Evolutionary conservation across 768 basidiomycete genomes (phyloP), one percentile per base, ranked within the genome.

Genomic region (Rossbeevera mucosa): DNA sequence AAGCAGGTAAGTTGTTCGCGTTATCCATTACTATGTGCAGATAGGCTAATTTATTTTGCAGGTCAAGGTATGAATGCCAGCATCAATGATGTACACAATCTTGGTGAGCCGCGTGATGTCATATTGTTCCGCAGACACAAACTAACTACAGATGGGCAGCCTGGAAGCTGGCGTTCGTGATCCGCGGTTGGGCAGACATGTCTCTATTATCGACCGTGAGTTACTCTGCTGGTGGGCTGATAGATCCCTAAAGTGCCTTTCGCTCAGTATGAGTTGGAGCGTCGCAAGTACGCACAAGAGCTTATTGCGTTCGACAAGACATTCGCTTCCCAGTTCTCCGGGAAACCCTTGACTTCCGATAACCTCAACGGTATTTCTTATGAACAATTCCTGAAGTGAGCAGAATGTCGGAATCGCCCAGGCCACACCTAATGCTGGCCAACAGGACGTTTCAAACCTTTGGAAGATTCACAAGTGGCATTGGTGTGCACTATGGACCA

Each of bases 1-100:
- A 75, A 63, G 76, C 75, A 48, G 72, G 73, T 69, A 42, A 51
- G 60, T 59, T 26, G 16, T 47, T 18, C 14, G 16, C 28, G n/a
- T 7, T 1, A n/a, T 41, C 14, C 20, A n/a, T 28, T 20, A 7
- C 25, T 18, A 4, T 6, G 18, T 18, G n/a, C n/a, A 11, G 24
- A 38, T 12, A n/a, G 11, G 42, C 47, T 58, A 44, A 71, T 58
- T 7, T 56, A 63, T 56, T 49, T 55, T 20, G 55, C 31, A 77
- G 76, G 78, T 5, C 80, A 80, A 52, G 79, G 77, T 2, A 75
- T 78, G 77, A 80, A 79, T 25, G 78, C 78, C 4, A 74, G 74
- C 45, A 79, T 80, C 71, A 78, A 74, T 49, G 80, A 82, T 50
- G 66, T 76, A 0, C 80, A 78, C 60, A 81, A 82, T 57, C 71